Conservation (phyloP, 768 basidiomycete species). For the Atractiella rhizophila region DNA sequence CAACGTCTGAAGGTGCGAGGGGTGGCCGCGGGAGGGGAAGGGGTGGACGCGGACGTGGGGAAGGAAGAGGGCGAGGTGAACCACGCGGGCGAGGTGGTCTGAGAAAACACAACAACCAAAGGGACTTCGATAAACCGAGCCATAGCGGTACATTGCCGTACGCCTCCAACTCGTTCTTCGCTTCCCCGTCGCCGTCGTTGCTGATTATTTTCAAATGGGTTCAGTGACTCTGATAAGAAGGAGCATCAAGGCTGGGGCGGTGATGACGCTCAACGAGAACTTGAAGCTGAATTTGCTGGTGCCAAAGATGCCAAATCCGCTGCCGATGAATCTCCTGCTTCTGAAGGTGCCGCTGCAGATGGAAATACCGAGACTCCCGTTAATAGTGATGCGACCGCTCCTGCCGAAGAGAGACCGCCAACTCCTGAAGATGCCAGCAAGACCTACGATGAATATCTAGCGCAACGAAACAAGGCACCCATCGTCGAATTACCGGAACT, state of each 20-base stretch:
- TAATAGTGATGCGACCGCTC: constrained; percentile 5
- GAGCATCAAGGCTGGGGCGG: constrained; percentile 86
- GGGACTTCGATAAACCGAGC: constrained; percentile 2
- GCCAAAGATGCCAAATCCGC: constrained; percentile 20
- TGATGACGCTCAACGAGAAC: constrained; percentile 59
- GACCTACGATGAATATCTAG: constrained; percentile 76
- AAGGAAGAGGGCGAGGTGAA: too few species aligned
- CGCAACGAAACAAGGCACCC: constrained; percentile 34
- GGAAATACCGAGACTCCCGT: constrained; percentile 5
- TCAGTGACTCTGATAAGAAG: constrained; percentile 82
- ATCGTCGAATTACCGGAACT: constrained; percentile 43
- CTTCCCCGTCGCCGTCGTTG: neutral
- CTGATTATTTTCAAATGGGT: neutral
- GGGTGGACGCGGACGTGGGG: neutral
- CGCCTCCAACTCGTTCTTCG: neutral
- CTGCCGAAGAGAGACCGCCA: constrained; percentile 13
- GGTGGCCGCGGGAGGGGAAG: constrained; percentile 1
- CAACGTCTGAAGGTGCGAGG: neutral
- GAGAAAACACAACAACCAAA: constrained; percentile 1
- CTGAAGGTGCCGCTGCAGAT: constrained; percentile 14
- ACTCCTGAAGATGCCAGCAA: constrained; percentile 86
- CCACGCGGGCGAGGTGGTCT: constrained; percentile 1
- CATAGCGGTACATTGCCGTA: neutral
- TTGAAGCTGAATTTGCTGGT: constrained; percentile 54
- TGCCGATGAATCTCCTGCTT: constrained; percentile 14